A percentile compares a stretch with the other conserved stretches of the same genome.
Evolutionary conservation across 2,329 filamentous ascomycete species (phyloP).

Genomic region (Sporothrix globosa): DNA sequence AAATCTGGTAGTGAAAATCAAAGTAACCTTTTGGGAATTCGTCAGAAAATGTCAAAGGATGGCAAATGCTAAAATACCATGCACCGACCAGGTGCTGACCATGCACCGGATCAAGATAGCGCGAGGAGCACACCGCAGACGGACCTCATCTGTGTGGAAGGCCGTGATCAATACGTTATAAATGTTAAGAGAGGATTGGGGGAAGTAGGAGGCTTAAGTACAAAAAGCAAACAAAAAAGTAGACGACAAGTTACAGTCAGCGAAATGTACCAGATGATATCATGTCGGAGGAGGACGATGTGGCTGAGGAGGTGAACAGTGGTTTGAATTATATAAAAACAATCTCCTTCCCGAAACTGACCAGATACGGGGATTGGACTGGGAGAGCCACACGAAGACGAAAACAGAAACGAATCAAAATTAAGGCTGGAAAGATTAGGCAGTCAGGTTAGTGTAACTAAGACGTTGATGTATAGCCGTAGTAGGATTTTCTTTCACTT

Average conservation of each 20-base stretch:
- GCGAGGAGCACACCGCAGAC: background rate
- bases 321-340: background rate
- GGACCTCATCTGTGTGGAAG: background rate
- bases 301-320: background rate
- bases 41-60: background rate
- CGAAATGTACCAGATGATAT: background rate
- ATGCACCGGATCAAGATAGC: background rate
- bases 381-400: background rate
- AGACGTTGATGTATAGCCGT: background rate
- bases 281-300: too few relatives aligned
- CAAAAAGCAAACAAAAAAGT: background rate
- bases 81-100: background rate
- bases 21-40: background rate
- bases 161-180: background rate
- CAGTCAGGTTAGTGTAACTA: background rate
- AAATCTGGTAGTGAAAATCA: background rate
- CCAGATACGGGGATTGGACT: background rate
- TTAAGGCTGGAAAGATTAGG: background rate
- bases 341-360: background rate
- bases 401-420: slow-evolving; percentile 18
- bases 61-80: slow-evolving; percentile 5
- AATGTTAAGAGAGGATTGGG: background rate
- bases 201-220: background rate
- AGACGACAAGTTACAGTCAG: background rate
- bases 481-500: background rate